A percentile compares a stretch with the other conserved stretches of the same genome.
phyloP scores from a whole-genome alignment of 1,139 yeast species.

The Suzukiozyma palmioleophila region DNA sequence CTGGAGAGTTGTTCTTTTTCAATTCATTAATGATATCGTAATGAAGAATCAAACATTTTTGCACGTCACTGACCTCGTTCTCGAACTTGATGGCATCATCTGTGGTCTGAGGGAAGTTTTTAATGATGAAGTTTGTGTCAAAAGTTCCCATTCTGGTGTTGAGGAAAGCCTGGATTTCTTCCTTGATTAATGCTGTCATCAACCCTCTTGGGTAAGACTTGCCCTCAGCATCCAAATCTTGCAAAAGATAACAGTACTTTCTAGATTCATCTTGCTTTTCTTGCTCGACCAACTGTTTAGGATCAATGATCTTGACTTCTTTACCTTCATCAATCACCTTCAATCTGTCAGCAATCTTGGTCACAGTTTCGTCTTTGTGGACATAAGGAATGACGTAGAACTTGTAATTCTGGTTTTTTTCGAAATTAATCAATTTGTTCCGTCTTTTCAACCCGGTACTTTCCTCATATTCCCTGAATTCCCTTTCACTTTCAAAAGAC shows the following conservation, averaged over 20 bases:
- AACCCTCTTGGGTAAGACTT: constrained; percentile 54
- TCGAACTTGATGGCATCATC: constrained; percentile 63
- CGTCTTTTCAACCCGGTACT: constrained; percentile 54
- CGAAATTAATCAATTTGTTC: constrained; percentile 34
- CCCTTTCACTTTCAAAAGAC: constrained; percentile 51
- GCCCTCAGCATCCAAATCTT: constrained; percentile 30
- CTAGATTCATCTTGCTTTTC: constrained; percentile 39
- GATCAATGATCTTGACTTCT: constrained; percentile 46
- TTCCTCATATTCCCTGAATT: constrained; percentile 49
- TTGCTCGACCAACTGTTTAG: constrained; percentile 38
- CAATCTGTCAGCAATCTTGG: constrained; percentile 16
- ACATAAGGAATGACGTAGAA: constrained; percentile 45
- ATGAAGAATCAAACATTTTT: constrained; percentile 34
- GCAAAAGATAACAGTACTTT: constrained; percentile 37
- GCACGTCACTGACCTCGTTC: constrained; percentile 48
- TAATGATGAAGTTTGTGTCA: constrained; percentile 42
- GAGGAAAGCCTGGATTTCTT: constrained; percentile 36
- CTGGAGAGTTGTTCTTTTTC: constrained; percentile 21
- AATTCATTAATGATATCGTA: constrained; percentile 24
- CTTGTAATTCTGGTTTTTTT: constrained; percentile 25
- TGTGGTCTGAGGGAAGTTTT: constrained; percentile 55
- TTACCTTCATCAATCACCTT: constrained; percentile 12
- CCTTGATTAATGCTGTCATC: constrained; percentile 51
- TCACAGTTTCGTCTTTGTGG: constrained; percentile 17
- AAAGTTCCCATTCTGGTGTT: constrained; percentile 40